Evolutionary conservation across 2,329 filamentous ascomycete genomes (phyloP).

Genomic region (Cryoendolithus antarcticus): DNA sequence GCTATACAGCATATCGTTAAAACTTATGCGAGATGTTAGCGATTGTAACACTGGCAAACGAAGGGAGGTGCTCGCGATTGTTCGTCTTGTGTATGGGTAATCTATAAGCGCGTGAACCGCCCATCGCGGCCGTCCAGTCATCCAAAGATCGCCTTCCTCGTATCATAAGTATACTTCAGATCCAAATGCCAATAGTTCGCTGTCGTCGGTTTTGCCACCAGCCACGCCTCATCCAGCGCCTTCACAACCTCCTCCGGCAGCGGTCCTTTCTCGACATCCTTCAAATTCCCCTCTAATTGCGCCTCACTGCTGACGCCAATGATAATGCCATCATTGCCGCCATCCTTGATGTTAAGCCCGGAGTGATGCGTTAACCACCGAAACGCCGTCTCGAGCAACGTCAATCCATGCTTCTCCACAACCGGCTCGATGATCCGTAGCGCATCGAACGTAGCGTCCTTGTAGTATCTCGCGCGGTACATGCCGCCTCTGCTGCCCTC

Average conservation of each 20-base stretch:
- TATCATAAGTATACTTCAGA: slow-evolving; percentile 55
- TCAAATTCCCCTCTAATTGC: slow-evolving; percentile 42
- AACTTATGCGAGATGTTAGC: no score
- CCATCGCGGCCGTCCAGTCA: no score
- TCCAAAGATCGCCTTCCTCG: slow-evolving; percentile 38
- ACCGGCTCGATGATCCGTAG: slow-evolving; percentile 53
- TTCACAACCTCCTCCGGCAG: slow-evolving; percentile 61
- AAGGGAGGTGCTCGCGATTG: no score
- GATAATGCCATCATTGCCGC: slow-evolving; percentile 44
- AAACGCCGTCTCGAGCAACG: slow-evolving; percentile 57
- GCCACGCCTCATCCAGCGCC: slow-evolving; percentile 63
- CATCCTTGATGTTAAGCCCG: slow-evolving; percentile 38
- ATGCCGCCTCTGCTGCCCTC: slow-evolving; percentile 31
- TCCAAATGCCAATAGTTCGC: slow-evolving; percentile 49
- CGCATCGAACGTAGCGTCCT: slow-evolving; percentile 51
- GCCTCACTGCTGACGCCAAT: slow-evolving; percentile 43
- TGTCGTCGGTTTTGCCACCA: slow-evolving; percentile 45
- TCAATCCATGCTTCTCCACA: slow-evolving; percentile 51
- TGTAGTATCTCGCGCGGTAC: slow-evolving; percentile 57
- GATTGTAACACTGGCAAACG: no score
- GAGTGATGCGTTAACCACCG: slow-evolving; percentile 63
- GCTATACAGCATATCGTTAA: no score
- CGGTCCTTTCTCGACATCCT: slow-evolving; percentile 50
- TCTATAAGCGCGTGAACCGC: no score
- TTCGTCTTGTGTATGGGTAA: no score